Evolutionary conservation across 352 stramenopile species (phyloP).

Genomic region (Phytophthora megakarya): DNA sequence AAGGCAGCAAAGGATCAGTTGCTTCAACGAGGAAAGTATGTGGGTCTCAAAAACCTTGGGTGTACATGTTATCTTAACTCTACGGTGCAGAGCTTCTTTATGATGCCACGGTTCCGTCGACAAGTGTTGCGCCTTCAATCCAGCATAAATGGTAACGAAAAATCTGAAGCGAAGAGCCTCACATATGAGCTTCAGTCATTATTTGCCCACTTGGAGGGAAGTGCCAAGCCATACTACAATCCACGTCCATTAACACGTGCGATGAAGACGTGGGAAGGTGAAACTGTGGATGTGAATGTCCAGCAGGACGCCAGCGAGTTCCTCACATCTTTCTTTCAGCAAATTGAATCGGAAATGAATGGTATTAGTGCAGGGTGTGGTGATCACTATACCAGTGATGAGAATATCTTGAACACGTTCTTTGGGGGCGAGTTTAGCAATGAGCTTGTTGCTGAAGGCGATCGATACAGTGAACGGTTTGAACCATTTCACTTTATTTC

Average conservation of each 20-base stretch:
- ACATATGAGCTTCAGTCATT: conserved; percentile 91
- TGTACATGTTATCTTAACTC: conserved; percentile 97
- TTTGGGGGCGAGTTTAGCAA: conserved; percentile 93
- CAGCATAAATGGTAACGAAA: conserved; percentile 13
- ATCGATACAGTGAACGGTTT: conserved; percentile 86
- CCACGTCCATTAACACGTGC: conserved; percentile 74
- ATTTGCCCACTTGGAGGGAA: conserved; percentile 89
- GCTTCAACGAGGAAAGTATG: conserved; percentile 78
- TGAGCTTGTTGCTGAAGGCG: conserved; percentile 89
- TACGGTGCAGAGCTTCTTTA: conserved; percentile 95
- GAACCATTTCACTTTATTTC: conserved; percentile 93
- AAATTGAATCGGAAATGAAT: conserved; percentile 92
- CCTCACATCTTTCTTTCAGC: conserved; percentile 93
- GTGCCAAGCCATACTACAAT: conserved; percentile 87
- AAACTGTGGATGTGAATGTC: conserved; percentile 88
- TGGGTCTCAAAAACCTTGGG: conserved; percentile 94
- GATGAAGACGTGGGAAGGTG: conserved; percentile 90
- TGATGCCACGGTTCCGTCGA: conserved; percentile 91
- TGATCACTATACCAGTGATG: conserved; percentile 46
- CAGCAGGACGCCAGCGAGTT: conserved; percentile 95
- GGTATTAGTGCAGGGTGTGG: conserved; percentile 45
- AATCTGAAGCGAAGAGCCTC: conserved; percentile 41
- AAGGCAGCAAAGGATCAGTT: conserved; percentile 52
- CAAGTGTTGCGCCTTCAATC: conserved; percentile 79
- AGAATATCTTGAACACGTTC: conserved; percentile 85